A percentile compares a stretch with the other conserved stretches of the same genome.
phyloP scores from a whole-genome alignment of 495 filamentous ascomycete genomes.

The Rusavskia elegans region DNA sequence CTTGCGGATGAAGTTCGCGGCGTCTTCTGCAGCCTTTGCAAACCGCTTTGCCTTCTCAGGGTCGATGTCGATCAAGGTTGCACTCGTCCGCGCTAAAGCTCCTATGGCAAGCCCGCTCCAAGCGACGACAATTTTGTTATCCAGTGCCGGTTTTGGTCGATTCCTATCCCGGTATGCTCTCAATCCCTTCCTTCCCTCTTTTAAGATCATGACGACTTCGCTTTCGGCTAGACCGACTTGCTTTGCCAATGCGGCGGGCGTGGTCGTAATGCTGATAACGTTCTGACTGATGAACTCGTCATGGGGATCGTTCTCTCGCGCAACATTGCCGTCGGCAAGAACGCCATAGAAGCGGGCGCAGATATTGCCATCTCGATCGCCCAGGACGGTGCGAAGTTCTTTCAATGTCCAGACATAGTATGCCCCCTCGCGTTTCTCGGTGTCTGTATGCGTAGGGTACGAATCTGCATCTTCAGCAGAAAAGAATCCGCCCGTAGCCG shows the following conservation, averaged over 20 bases:
- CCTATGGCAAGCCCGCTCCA: slow-evolving; percentile 89
- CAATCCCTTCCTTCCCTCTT: slow-evolving; percentile 50
- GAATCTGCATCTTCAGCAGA: slow-evolving; percentile 90
- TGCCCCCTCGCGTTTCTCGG: slow-evolving; percentile 80
- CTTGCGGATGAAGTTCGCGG: slow-evolving; percentile 58
- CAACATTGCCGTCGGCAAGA: slow-evolving; percentile 74
- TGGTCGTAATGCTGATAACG: slow-evolving; percentile 41
- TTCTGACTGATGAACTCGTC: slow-evolving; percentile 83
- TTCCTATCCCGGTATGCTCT: slow-evolving; percentile 56
- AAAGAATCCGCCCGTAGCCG: slow-evolving; percentile 60
- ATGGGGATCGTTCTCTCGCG: slow-evolving; percentile 67
- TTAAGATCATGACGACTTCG: slow-evolving; percentile 58
- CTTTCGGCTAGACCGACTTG: slow-evolving; percentile 63
- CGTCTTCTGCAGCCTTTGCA: slow-evolving; percentile 45
- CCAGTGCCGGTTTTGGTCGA: slow-evolving; percentile 63
- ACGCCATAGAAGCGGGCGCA: slow-evolving; percentile 79
- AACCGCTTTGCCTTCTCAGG: slow-evolving; percentile 40
- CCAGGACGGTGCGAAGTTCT: slow-evolving; percentile 69
- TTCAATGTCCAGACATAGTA: slow-evolving; percentile 91
- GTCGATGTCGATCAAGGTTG: slow-evolving; percentile 47
- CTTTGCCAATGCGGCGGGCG: slow-evolving; percentile 50
- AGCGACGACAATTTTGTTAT: slow-evolving; percentile 77
- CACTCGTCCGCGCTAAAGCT: slow-evolving; percentile 56
- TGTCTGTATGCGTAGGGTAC: slow-evolving; percentile 54
- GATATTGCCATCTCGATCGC: slow-evolving; percentile 50